Evolutionary conservation across 345 rosid genomes (phyloP), one percentile per base, ranked within the genome.

Genomic region (Citrus unshiu): DNA sequence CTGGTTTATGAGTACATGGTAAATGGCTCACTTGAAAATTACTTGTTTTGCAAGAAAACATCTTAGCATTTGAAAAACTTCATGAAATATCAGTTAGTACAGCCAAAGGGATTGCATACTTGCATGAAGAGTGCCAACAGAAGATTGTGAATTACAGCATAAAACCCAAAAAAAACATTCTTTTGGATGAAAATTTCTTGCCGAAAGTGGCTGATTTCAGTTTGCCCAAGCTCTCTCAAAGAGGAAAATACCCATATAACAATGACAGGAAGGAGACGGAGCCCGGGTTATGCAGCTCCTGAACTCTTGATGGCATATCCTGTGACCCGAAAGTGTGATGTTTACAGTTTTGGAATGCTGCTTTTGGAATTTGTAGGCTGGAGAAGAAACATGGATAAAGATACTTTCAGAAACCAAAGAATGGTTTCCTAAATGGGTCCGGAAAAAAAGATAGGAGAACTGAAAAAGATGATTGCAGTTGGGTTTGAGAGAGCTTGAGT

Each of bases 1-100:
- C 79, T 88, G 1, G 84, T 88, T 63, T 86, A 78, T 1, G 89
- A 88, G 81, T 88, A 56, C 79, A 86, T 84, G 85, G 70, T 39
- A 35, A 85, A 85, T 51, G 88, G 87, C 8, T 80, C 87, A 5
- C 83, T 85, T 0, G 84, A 84, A 29, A 79, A 24, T 7, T 9
- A 70, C 8, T 29, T 85, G 37, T 82, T 77, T 13, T 8, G 22
- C 56, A 6, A 54, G 24, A 43, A 5, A 27, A 25, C 14, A 35
- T 21, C 10, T 19, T 75, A 75, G 70, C 35, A 61, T 63, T 51
- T 21, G 77, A 82, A 9, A 63, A 69, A 25, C 70, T 82, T 22
- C 78, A 70, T 22, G 61, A 69, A 29, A 78, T 82, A 62, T 79
- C 82, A 1, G 24, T 70, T 3, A 79, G 85, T 18, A 72, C 85